Percentiles rank a stretch among this genome's conserved stretches.
These are phyloP conservation scores for Hymenochaete sp. DNA, from an alignment of 1,284 basidiomycete species.

Conservation along the genomic window DNA sequence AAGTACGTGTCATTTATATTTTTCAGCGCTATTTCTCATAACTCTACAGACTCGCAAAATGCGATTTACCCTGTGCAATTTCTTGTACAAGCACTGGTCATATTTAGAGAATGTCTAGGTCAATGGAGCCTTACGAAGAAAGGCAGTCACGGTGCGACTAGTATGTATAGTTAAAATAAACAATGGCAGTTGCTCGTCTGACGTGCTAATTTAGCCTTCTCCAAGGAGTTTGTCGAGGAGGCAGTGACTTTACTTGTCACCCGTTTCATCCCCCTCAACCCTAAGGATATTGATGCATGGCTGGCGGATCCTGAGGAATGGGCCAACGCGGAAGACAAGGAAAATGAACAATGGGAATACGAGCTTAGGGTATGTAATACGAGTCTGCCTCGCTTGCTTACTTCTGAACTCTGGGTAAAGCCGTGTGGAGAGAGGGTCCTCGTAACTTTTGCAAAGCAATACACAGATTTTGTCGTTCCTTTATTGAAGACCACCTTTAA, in stretches of 20 bases:
- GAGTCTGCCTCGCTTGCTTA: neutral
- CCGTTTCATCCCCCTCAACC: conserved; percentile 74
- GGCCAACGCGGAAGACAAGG: conserved; percentile 78
- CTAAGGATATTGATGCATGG: conserved; percentile 71
- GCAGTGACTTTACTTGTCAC: conserved; percentile 74
- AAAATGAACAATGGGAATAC: conserved; percentile 82
- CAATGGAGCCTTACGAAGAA: conserved; percentile 63
- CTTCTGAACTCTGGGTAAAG: conserved; percentile 31
- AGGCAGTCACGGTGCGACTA: conserved; percentile 48
- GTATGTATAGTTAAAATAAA: conserved; percentile 34
- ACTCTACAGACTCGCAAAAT: conserved; percentile 35
- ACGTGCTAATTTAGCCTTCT: conserved; percentile 45
- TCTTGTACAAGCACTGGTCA: conserved; percentile 77
- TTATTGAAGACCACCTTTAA: conserved; percentile 55
- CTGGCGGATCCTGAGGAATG: conserved; percentile 84
- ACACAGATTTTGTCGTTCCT: conserved; percentile 64
- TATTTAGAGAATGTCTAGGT: conserved; percentile 78
- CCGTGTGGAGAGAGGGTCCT: conserved; percentile 84
- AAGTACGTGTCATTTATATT: conserved; percentile 16
- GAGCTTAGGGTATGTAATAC: conserved; percentile 63
- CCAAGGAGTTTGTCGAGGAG: conserved; percentile 66
- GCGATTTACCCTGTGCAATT: conserved; percentile 70
- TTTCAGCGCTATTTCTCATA: neutral
- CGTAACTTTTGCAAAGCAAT: conserved; percentile 70
- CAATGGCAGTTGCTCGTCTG: conserved; percentile 8